These are phyloP conservation scores for Ganoderma leucocontextum DNA, from an alignment of 1,284 basidiomycete species.

Conservation along the genomic window DNA sequence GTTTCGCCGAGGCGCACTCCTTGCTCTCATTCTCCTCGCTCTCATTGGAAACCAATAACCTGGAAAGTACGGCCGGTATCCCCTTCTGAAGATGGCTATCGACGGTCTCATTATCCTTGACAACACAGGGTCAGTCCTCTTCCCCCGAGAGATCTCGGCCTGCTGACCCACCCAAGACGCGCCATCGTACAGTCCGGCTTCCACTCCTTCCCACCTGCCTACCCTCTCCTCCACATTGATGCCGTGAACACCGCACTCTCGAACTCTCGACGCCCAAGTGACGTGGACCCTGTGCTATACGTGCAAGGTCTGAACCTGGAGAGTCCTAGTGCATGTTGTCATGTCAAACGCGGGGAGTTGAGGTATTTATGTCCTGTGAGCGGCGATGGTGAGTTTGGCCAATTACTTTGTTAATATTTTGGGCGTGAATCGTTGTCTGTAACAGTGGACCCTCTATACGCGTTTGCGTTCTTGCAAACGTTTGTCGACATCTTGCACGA, in stretches of 20 bases:
- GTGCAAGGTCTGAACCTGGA: conserved; percentile 59
- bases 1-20: too few relatives aligned
- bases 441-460: conserved; percentile 88
- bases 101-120: conserved; percentile 94
- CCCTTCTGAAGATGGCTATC: conserved; percentile 64
- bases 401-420: background rate
- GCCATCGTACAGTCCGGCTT: conserved; percentile 94
- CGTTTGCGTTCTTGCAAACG: conserved; percentile 87
- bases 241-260: conserved; percentile 80
- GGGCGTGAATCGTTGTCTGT: conserved; percentile 14
- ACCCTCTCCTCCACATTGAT: conserved; percentile 88
- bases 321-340: conserved; percentile 77
- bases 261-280: conserved; percentile 57
- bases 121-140: conserved; percentile 68
- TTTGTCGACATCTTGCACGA: conserved; percentile 87
- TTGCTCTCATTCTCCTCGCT: background rate
- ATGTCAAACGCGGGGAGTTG: conserved; percentile 81
- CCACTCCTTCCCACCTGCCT: conserved; percentile 78
- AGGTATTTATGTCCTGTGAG: conserved; percentile 84
- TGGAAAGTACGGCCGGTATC: background rate
- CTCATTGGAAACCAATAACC: background rate
- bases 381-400: conserved; percentile 68
- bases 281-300: conserved; percentile 77
- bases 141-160: background rate
- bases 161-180: conserved; percentile 56